These are phyloP conservation scores for Torulaspora gathmanii DNA, from an alignment of 805 yeast species.

Conservation along the genomic window DNA sequence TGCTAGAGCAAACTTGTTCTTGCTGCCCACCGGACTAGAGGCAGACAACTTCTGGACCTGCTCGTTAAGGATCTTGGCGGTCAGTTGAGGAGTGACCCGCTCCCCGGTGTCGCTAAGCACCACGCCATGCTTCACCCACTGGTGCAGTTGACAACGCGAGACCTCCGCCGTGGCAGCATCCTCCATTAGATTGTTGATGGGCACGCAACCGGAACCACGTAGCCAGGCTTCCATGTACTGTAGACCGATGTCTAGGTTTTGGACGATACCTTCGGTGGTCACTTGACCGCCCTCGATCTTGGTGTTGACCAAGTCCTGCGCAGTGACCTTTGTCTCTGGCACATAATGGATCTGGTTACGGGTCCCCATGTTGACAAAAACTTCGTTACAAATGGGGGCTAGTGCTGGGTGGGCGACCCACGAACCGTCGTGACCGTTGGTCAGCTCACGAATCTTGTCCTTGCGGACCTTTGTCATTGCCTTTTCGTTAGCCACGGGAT, in stretches of 20 bases:
- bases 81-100: constrained; percentile 55
- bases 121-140: constrained; percentile 75
- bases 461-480: constrained; percentile 70
- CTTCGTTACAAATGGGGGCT: constrained; percentile 65
- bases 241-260: constrained; percentile 70
- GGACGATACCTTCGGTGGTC: constrained; percentile 65
- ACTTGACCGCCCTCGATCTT: constrained; percentile 56
- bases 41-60: constrained; percentile 51
- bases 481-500: constrained; percentile 53
- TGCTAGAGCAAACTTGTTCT: constrained; percentile 64
- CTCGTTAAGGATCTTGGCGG: constrained; percentile 52
- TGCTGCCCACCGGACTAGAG: constrained; percentile 40
- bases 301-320: constrained; percentile 59
- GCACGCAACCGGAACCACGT: constrained; percentile 79
- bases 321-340: constrained; percentile 47
- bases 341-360: constrained; percentile 63
- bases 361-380: constrained; percentile 75
- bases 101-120: constrained; percentile 53
- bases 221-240: constrained; percentile 85
- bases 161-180: constrained; percentile 91
- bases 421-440: constrained; percentile 80
- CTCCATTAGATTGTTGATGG: constrained; percentile 81
- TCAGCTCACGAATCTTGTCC: constrained; percentile 73
- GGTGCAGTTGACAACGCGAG: constrained; percentile 74
- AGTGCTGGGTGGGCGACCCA: constrained; percentile 89